Conservation (phyloP, 1,139 yeast genomes). For the Kurtzmaniella quercitrusa region DNA sequence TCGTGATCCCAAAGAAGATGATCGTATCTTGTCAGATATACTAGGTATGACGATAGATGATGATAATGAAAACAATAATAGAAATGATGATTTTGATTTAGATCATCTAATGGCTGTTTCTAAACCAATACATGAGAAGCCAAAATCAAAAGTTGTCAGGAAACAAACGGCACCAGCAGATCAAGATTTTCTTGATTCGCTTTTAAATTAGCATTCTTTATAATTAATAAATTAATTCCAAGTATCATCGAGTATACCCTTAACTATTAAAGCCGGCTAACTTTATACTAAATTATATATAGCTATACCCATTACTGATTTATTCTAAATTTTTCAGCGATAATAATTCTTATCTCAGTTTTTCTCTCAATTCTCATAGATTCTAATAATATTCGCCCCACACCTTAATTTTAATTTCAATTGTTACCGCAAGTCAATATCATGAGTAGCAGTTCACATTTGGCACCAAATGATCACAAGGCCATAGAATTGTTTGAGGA, state of each 20-base stretch:
- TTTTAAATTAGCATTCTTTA: neutral
- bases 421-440: too few species aligned
- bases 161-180: neutral
- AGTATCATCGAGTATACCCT: too few species aligned
- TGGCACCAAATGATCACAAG: constrained; percentile 18
- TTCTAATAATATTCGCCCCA: too few species aligned
- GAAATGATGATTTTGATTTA: neutral
- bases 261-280: too few species aligned
- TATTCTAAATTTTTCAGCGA: too few species aligned
- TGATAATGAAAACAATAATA: neutral
- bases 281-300: too few species aligned
- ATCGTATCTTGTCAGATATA: constrained; percentile 16
- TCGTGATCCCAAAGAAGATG: constrained; percentile 13
- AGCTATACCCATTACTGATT: too few species aligned
- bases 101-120: constrained; percentile 7
- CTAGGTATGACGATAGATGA: constrained; percentile 8
- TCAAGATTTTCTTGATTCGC: constrained; percentile 1
- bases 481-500: constrained; percentile 66
- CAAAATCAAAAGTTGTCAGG: too few species aligned
- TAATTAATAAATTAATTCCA: too few species aligned
- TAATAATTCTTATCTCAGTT: too few species aligned
- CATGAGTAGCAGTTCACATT: neutral
- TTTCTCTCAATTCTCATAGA: too few species aligned
- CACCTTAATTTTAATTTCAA: too few species aligned
- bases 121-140: constrained; percentile 8